These are phyloP conservation scores for Allium sativum DNA, from an alignment of 106 monocot genomes.

Conservation along the genomic window DNA sequence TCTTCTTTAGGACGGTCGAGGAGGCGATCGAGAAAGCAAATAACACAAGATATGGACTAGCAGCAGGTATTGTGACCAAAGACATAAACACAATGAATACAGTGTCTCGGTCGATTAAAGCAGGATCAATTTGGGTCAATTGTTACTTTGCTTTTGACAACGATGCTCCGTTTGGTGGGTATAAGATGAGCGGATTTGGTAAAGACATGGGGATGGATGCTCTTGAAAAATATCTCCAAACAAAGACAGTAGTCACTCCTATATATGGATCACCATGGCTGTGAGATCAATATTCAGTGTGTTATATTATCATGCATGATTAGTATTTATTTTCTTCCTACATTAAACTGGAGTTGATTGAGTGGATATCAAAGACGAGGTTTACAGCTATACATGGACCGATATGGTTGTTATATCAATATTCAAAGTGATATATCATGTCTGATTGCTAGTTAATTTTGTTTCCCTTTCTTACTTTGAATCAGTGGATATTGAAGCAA, in stretches of 20 bases:
- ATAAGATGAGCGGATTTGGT: conserved; percentile 59
- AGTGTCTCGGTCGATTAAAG: conserved; percentile 38
- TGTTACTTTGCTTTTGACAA: conserved; percentile 43
- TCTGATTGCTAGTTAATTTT: no score
- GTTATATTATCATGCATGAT: no score
- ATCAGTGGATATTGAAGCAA: no score
- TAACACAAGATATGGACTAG: conserved; percentile 19
- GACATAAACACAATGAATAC: conserved; percentile 39
- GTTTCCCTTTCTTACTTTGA: no score
- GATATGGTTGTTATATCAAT: no score
- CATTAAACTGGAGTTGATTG: no score
- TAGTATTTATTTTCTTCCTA: no score
- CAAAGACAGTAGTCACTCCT: conserved; percentile 46
- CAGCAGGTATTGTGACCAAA: conserved; percentile 51
- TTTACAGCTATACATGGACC: no score
- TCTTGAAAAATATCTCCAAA: conserved; percentile 29
- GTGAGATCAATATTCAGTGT: conserved; percentile 3
- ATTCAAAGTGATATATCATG: no score
- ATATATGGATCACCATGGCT: conserved; percentile 47
- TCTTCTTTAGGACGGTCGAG: conserved; percentile 31
- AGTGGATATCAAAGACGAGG: no score
- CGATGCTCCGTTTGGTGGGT: conserved; percentile 40
- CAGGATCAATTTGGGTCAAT: conserved; percentile 42
- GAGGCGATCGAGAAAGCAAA: conserved; percentile 29
- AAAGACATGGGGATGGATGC: conserved; percentile 30